phyloP scores from a whole-genome alignment of 768 basidiomycete species.

The Tulasnella sp. region DNA sequence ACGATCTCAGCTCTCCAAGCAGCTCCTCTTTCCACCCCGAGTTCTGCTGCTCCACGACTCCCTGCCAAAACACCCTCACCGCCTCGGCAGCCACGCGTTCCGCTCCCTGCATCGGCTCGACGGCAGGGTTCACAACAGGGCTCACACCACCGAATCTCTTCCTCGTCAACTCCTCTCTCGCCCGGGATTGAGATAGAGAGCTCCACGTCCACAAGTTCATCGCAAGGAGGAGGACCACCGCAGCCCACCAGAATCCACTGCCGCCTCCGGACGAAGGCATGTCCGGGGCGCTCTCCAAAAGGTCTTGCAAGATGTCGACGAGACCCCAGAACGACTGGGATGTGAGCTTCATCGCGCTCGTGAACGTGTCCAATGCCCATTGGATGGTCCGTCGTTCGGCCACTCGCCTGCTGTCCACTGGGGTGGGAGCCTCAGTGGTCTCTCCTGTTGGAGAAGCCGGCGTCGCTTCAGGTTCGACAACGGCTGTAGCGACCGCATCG shows the following conservation, averaged over 20 bases:
- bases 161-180: slow-evolving; percentile 35
- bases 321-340: slow-evolving; percentile 69
- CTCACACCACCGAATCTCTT: slow-evolving; percentile 20
- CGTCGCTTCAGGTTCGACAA: slow-evolving; percentile 37
- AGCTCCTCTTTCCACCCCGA: slow-evolving; percentile 23
- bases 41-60: slow-evolving; percentile 27
- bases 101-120: background rate
- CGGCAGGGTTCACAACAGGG: background rate
- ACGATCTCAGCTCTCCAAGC: slow-evolving; percentile 29
- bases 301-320: slow-evolving; percentile 73
- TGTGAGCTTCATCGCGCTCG: slow-evolving; percentile 73
- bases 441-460: slow-evolving; percentile 37
- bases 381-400: slow-evolving; percentile 74
- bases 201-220: slow-evolving; percentile 77
- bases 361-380: slow-evolving; percentile 88
- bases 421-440: background rate
- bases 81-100: slow-evolving; percentile 16
- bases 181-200: slow-evolving; percentile 31
- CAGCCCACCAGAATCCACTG: slow-evolving; percentile 62
- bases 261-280: slow-evolving; percentile 35
- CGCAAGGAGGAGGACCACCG: slow-evolving; percentile 72
- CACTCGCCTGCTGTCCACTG: slow-evolving; percentile 60
- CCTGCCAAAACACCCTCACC: slow-evolving; percentile 2
- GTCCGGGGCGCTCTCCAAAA: slow-evolving; percentile 35
- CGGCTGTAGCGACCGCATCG: slow-evolving; percentile 49